Conservation (phyloP, 257 asterid genomes). For the Fraxinus americana region DNA sequence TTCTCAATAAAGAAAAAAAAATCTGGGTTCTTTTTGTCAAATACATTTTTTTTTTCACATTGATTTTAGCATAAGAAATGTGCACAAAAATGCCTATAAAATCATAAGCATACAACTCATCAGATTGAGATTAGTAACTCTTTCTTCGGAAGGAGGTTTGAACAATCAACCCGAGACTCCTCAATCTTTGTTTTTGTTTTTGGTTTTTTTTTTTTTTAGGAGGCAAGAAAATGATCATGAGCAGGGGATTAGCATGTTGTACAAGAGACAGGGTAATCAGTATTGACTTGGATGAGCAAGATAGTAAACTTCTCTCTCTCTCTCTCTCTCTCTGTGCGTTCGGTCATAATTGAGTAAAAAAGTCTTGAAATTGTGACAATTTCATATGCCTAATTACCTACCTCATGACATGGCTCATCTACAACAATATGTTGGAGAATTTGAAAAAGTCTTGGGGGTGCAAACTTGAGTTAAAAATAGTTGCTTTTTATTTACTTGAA, state of each 20-base stretch:
- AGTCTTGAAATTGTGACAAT: neutral
- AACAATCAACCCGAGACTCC: no score
- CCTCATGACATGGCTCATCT: conserved; percentile 22
- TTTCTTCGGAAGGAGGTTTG: no score
- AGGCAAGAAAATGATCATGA: conserved; percentile 50
- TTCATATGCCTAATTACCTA: conserved; percentile 35
- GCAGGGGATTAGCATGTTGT: conserved; percentile 74
- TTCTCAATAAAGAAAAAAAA: no score
- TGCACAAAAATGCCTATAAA: no score
- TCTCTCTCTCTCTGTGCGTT: no score
- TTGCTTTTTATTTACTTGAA: conserved; percentile 26
- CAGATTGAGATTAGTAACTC: no score
- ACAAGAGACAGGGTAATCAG: conserved; percentile 63
- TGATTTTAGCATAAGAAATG: no score
- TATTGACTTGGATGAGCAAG: conserved; percentile 77
- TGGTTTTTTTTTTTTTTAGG: conserved; percentile 17
- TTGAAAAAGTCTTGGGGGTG: conserved; percentile 8
- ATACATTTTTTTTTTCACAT: no score
- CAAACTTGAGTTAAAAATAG: neutral
- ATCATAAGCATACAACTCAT: no score
- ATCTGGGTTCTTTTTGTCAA: no score
- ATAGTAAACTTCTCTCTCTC: conserved; percentile 44
- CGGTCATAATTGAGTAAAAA: conserved; percentile 9
- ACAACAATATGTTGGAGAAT: neutral
- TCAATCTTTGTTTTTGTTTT: neutral